Evolutionary conservation across 768 basidiomycete genomes (phyloP), one percentile per base, ranked within the genome.

Genomic region (Leccinum olivaceopallidum): DNA sequence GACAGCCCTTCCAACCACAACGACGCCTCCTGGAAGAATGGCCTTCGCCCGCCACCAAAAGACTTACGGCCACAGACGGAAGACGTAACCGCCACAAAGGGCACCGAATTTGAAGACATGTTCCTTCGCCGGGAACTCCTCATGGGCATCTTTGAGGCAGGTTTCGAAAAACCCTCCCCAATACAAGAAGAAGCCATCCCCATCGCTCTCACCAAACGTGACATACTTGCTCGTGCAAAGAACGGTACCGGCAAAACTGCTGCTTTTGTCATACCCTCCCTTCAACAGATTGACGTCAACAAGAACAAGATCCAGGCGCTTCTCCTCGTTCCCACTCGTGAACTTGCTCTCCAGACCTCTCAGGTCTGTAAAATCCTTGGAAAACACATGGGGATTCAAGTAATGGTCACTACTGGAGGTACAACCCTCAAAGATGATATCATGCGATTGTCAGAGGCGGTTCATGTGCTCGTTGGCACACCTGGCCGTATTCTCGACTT

Each of bases 101-200:
- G 96, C 62, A 81, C 87, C 68, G 95, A 98, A 73, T 99, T 97
- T 65, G 97, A 99, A 78, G 94, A 95, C 72, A 92, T 95, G 87
- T 85, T 79, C 75, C 83, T 96, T 71, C 86, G 90, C 58, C 86
- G 96, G 66, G 96, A 98, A 78, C 87, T 99, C 62, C 86, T 99
- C 74, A 98, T 99, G 96, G 96, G 96, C 70, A 97, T 98, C 75
- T 99, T 95, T 69, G 95, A 98, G 78, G 97, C 95, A 66, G 96
- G 96, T 59, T 96, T 95, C 73, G 96, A 98, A 78, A 88, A 83
- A 67, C 96, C 96, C 48, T 96, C 94, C 26, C 96, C 96, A 63
- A 98, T 99, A 77, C 96, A 99, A 82, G 96, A 99, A 85, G 93
- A 97, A 80, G 92, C 96, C 56, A 98, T 98, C 69, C 96, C 96